Percentiles rank a stretch among this genome's conserved stretches.
Conservation (phyloP, 176 grass and related monocot genomes). For the Metroxylon sagu region DNA sequence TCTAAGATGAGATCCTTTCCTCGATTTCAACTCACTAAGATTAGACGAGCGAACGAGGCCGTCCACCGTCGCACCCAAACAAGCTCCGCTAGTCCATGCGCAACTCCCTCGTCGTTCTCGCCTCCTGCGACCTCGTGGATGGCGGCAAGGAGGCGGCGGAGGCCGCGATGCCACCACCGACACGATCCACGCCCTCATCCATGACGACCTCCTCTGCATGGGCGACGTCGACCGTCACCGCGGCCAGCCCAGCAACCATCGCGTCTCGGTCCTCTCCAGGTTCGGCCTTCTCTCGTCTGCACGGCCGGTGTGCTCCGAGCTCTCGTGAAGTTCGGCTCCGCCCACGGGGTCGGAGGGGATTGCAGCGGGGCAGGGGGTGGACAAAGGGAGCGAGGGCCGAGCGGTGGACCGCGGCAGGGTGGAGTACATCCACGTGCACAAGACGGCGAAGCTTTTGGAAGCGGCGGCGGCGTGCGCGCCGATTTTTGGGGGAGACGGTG, state of each 20-base stretch:
- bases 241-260: slow-evolving; percentile 28
- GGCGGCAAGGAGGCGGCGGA: neutral
- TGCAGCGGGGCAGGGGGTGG: slow-evolving; percentile 28
- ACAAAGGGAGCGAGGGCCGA: slow-evolving; percentile 27
- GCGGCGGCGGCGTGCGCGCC: slow-evolving; percentile 25
- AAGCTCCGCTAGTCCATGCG: slow-evolving; percentile 30
- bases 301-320: slow-evolving; percentile 8
- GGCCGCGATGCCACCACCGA: slow-evolving; percentile 30
- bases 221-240: slow-evolving; percentile 42
- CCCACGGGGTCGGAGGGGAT: slow-evolving; percentile 20
- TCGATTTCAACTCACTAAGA: neutral
- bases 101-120: slow-evolving; percentile 40
- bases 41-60: slow-evolving; percentile 20
- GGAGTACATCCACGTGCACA: slow-evolving; percentile 46
- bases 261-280: slow-evolving; percentile 31
- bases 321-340: slow-evolving; percentile 29
- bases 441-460: slow-evolving; percentile 39
- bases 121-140: slow-evolving; percentile 46
- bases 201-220: slow-evolving; percentile 61
- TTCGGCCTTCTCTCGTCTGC: slow-evolving; percentile 27
- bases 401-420: slow-evolving; percentile 14
- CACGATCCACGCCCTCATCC: slow-evolving; percentile 48
- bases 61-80: neutral
- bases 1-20: too few species aligned
- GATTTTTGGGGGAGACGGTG: slow-evolving; percentile 14